Base-by-base conservation (phyloP, 2,329 filamentous ascomycete genomes). In the Verticillium dahliae region DNA sequence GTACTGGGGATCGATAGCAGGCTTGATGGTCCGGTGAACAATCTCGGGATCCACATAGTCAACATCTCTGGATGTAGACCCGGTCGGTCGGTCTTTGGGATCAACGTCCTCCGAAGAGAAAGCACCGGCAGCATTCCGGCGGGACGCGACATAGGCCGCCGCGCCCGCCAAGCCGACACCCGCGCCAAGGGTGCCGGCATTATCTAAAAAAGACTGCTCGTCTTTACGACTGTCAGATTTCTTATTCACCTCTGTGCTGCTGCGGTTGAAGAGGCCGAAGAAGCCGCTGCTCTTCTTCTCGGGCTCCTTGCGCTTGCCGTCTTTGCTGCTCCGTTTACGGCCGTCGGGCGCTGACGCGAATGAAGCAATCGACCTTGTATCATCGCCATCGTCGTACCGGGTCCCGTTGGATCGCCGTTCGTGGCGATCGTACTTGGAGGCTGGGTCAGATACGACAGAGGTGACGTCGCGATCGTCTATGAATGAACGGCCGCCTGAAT, bases 111-210 rank as follows among this genome's bases (percentile, higher is more conserved):
- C 72, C 66, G 78, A 74, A 67, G 70, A 70, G 64, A 74, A 71
- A 75, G 73, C 69, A 68, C 80, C 78, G 73, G 75, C 74, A 78
- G 80, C 80, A 71, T 81, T 76, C 61, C 75, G 72, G 68, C 73
- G 76, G 72, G 74, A 70, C 67, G 71, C 70, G 69, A 74, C 70
- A 69, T 75, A 72, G 69, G 74, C 75, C 65, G 75, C 79, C 72
- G 76, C 79, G 74, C 80, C 79, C 77, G 78, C 80, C 75, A 83
- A 72, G 82, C 86, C 85, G 85, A 78, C 85, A 88, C 85, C 85
- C 80, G 82, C 83, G 85, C 85, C 85, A 85, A 83, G 79, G 81
- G 81, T 88, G 82, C 78, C 85, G 85, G 86, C 83, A 81, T 83
- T 85, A 88, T 76, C 86, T 88, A 22, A 22, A 88, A 87, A 87